Conservation (phyloP, 2,329 filamentous ascomycete species). For the Helotiales sp. region DNA sequence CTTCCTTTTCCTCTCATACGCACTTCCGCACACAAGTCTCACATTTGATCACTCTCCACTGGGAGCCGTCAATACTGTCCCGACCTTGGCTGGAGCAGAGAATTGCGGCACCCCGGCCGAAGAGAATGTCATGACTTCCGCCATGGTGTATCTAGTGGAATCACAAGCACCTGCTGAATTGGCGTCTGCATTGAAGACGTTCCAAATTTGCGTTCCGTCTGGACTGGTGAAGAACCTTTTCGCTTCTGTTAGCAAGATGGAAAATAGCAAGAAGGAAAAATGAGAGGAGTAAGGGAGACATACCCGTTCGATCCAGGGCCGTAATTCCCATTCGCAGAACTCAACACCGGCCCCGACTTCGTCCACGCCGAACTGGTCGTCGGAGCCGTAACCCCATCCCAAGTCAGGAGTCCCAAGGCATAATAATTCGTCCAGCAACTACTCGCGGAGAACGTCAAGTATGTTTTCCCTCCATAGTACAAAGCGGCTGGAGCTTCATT, state of each 20-base stretch:
- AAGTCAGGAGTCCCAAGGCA: conserved; percentile 53
- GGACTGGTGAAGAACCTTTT: conserved; percentile 56
- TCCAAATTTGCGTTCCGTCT: conserved; percentile 54
- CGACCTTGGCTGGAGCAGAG: conserved; percentile 40
- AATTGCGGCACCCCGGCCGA: conserved; percentile 42
- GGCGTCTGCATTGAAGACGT: conserved; percentile 55
- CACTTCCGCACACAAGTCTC: background rate
- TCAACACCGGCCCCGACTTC: conserved; percentile 36
- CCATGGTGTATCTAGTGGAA: conserved; percentile 53
- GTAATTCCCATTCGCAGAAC: conserved; percentile 55
- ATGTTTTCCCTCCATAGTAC: conserved; percentile 53
- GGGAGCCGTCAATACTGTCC: conserved; percentile 36
- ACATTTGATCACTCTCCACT: conserved; percentile 33
- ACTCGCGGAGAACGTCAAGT: conserved; percentile 53
- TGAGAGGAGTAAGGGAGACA: conserved; percentile 2
- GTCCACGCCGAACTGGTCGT: conserved; percentile 45
- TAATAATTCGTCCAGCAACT: conserved; percentile 58
- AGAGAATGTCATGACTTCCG: conserved; percentile 19
- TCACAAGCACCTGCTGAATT: conserved; percentile 52
- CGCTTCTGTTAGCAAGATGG: background rate
- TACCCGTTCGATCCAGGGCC: conserved; percentile 47
- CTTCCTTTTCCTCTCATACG: background rate
- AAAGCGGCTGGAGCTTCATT: conserved; percentile 56
- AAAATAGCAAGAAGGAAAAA: background rate
- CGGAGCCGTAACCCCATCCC: conserved; percentile 51